Evolutionary conservation across 192 early-diverging fungal species (phyloP), one percentile per base, ranked within the genome.

Genomic region (Coemansia sp.): DNA sequence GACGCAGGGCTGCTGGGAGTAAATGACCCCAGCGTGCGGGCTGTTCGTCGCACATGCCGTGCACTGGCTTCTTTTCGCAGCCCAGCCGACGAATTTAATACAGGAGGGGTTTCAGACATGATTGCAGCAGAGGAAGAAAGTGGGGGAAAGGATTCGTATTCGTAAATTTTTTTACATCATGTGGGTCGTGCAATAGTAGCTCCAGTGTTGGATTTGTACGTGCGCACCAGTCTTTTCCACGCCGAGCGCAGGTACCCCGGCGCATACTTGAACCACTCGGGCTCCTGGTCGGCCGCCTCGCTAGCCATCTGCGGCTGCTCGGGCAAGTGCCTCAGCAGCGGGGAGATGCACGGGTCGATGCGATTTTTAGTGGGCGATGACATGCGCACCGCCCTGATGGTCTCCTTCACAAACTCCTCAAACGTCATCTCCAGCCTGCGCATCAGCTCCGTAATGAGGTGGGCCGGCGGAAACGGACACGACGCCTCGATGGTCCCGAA

Each of bases 191-290:
- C 14, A 34, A 26, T 23, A 3, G 28, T 18, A 18, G 33, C 7
- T 16, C 14, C 14, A 5, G 8, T 55, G 7, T 31, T 55, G 1
- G 55, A 34, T 63, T 72, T 72, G 72, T 75, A 72, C 5, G 73
- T 72, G 36, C 78, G 65, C 9, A 66, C 64, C 26, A 81, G 66
- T 2, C 73, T 69, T 56, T 81, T 81, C 78, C 78, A 81, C 9
- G 78, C 78, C 1, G 78, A 81, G 1, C 78, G 59, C 64, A 81
- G 62, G 45, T 81, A 81, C 20, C 69, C 67, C 2, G 78, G 78
- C 10, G 78, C 78, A 39, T 75, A 75, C 60, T 65, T 75, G 57
- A 75, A 81, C 78, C 78, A 81, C 18, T 81, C 78, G 11, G 78
- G 78, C 50, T 81, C 78, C 39, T 58, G 50, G 16, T 64, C 31